Evolutionary conservation across 192 early-diverging fungal genomes (phyloP).

Genomic region (Thoreauomyces humboldtii): DNA sequence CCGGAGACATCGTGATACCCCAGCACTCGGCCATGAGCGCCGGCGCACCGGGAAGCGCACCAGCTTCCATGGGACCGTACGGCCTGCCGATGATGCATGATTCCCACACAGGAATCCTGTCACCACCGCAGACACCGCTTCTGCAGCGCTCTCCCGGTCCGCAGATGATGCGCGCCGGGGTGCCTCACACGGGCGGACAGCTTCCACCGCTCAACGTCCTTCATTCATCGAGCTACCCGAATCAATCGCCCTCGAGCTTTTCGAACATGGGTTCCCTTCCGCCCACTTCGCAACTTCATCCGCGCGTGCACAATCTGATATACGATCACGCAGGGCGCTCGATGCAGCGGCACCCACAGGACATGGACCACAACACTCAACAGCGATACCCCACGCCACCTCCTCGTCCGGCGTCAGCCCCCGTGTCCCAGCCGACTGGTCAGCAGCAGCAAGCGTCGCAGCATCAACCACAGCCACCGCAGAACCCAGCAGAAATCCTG

Average conservation of each 20-base stretch:
- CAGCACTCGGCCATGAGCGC: not conserved
- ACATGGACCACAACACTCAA: not conserved
- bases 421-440: not conserved
- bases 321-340: constrained; percentile 5
- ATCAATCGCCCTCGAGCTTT: not conserved
- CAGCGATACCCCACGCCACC: not conserved
- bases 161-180: not conserved
- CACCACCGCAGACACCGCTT: too few relatives aligned
- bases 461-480: too few relatives aligned
- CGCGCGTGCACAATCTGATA: constrained; percentile 3
- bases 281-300: constrained; percentile 4
- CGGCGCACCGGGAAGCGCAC: not conserved
- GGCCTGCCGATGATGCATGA: not conserved
- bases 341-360: too few relatives aligned
- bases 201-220: not conserved
- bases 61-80: not conserved
- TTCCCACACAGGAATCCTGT: too few relatives aligned
- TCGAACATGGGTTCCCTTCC: not conserved
- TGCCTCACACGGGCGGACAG: not conserved
- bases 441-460: too few relatives aligned
- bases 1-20: not conserved
- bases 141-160: too few relatives aligned
- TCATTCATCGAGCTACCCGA: not conserved
- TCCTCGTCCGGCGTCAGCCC: not conserved
- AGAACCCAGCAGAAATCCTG: too few relatives aligned